phyloP scores from a whole-genome alignment of 257 asterid genomes.

The Capsicum chinense region DNA sequence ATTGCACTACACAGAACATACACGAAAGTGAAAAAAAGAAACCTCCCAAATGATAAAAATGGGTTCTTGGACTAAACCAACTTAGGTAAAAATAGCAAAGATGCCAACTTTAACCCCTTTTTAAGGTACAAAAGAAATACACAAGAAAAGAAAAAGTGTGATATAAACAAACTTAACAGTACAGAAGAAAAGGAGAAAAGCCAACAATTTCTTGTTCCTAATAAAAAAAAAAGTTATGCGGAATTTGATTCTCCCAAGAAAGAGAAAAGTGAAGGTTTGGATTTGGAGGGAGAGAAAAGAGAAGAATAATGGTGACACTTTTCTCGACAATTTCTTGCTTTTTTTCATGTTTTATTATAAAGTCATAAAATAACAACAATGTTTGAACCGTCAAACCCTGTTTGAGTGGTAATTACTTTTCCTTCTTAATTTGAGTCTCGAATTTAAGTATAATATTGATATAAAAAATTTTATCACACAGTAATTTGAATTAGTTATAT shows the following conservation, averaged over 20 bases:
- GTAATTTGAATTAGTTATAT: too few species aligned
- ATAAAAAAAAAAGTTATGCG: slow-evolving; percentile 31
- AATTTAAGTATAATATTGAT: too few species aligned
- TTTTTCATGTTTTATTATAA: background rate
- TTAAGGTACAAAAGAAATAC: slow-evolving; percentile 24
- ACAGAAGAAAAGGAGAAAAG: background rate
- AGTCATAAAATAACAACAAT: too few species aligned
- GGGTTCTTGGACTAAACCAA: slow-evolving; percentile 8
- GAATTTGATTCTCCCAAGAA: slow-evolving; percentile 55
- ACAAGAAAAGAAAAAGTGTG: slow-evolving; percentile 28
- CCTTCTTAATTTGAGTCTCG: too few species aligned
- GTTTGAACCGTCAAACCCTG: too few species aligned
- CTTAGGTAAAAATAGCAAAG: slow-evolving; percentile 7
- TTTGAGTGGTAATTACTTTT: too few species aligned
- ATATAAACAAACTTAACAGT: background rate
- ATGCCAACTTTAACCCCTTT: background rate
- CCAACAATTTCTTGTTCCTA: slow-evolving; percentile 15
- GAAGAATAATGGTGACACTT: slow-evolving; percentile 34
- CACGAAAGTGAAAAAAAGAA: background rate
- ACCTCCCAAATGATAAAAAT: slow-evolving; percentile 9
- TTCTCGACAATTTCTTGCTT: slow-evolving; percentile 48
- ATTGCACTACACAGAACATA: background rate
- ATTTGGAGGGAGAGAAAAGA: slow-evolving; percentile 59
- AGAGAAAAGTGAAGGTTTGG: slow-evolving; percentile 64
- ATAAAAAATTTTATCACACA: too few species aligned